Conservation (phyloP, 768 basidiomycete species). For the Dacryopinax primogenitus region DNA sequence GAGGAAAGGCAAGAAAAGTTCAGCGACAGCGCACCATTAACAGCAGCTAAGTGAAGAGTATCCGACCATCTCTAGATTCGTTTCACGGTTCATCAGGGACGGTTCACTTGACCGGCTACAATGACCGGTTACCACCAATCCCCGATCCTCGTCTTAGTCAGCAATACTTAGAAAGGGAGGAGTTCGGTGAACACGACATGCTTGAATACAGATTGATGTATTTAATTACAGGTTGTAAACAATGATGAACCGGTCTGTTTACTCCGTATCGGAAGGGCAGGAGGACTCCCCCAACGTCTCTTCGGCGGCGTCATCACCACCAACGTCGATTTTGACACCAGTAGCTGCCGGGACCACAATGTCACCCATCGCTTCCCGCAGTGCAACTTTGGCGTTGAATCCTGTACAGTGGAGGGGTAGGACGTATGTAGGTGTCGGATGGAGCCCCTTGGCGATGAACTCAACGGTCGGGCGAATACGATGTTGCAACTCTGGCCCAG, state of each 20-base stretch:
- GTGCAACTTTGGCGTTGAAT: constrained; percentile 57
- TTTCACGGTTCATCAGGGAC: no score
- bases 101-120: neutral
- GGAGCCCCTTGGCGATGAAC: constrained; percentile 48
- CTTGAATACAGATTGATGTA: neutral
- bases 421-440: constrained; percentile 53
- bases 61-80: no score
- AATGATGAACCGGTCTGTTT: neutral
- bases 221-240: constrained; percentile 2
- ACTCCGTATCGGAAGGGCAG: neutral
- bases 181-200: neutral
- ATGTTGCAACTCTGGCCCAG: constrained; percentile 47
- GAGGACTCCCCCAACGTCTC: constrained; percentile 6
- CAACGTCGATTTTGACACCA: constrained; percentile 50
- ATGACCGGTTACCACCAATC: no score
- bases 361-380: constrained; percentile 57
- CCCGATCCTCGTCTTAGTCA: no score
- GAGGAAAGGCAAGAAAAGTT: neutral
- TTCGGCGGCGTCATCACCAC: constrained; percentile 5
- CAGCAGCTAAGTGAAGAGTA: no score
- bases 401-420: constrained; percentile 81
- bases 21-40: no score
- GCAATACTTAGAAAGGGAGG: no score
- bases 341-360: constrained; percentile 67
- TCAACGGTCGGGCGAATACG: constrained; percentile 59